Evolutionary conservation across 202 grass and related monocot genomes (phyloP).

Genomic region (Hordeum pubiflorum): DNA sequence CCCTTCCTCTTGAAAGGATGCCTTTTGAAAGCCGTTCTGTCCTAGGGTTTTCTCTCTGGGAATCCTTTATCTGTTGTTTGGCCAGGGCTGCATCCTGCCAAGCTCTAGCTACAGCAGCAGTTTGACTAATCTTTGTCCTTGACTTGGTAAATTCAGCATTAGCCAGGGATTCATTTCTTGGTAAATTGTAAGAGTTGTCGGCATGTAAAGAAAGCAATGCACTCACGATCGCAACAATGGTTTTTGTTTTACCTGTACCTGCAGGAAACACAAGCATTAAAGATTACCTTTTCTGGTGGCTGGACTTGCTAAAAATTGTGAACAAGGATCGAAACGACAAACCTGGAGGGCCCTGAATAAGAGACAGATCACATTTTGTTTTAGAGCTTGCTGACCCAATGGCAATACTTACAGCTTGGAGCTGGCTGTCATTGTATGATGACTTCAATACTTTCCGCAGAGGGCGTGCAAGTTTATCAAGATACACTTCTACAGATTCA

Average conservation of each 20-base stretch:
- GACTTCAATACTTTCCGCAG: slow-evolving; percentile 59
- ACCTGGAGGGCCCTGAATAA: slow-evolving; percentile 99
- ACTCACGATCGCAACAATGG: slow-evolving; percentile 62
- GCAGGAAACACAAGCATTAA: slow-evolving; percentile 25
- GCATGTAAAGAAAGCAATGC: slow-evolving; percentile 55
- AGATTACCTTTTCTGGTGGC: not conserved
- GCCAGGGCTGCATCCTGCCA: slow-evolving; percentile 90
- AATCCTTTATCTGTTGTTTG: slow-evolving; percentile 66
- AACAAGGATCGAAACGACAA: slow-evolving; percentile 21
- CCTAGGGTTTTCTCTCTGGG: slow-evolving; percentile 46
- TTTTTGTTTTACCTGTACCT: slow-evolving; percentile 79
- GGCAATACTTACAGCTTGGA: slow-evolving; percentile 65
- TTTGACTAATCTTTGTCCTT: slow-evolving; percentile 51
- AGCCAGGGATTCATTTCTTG: slow-evolving; percentile 14
- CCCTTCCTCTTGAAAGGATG: slow-evolving; percentile 59
- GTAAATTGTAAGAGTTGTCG: slow-evolving; percentile 37
- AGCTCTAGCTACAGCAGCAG: slow-evolving; percentile 66
- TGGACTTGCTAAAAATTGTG: slow-evolving; percentile 1
- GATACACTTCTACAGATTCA: slow-evolving; percentile 42
- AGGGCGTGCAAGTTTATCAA: slow-evolving; percentile 51
- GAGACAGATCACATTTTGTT: slow-evolving; percentile 62
- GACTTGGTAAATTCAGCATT: slow-evolving; percentile 39
- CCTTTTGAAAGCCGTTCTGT: slow-evolving; percentile 51
- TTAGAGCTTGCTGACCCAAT: slow-evolving; percentile 33
- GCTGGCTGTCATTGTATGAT: slow-evolving; percentile 80